Percentiles rank a stretch among this genome's conserved stretches.
Evolutionary conservation across 257 asterid genomes (phyloP).

Genomic region (Primulina huaijiensis): DNA sequence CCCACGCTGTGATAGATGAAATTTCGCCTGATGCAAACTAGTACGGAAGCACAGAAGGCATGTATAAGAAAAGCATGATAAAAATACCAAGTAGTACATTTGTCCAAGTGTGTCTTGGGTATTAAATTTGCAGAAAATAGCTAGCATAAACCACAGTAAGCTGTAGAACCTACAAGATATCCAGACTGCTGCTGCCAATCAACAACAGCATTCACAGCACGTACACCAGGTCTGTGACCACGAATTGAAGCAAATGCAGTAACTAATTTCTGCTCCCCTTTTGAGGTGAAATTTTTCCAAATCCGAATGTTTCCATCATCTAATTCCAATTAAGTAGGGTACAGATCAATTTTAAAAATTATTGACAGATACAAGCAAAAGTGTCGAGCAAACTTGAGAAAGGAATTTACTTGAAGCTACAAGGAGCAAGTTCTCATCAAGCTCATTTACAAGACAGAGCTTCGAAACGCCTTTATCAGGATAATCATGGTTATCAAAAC

Average conservation of each 20-base stretch:
- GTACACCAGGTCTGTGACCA: slow-evolving; percentile 83
- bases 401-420: slow-evolving; percentile 87
- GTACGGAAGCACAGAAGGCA: slow-evolving; percentile 18
- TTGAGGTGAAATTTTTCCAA: slow-evolving; percentile 83
- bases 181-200: slow-evolving; percentile 99
- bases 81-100: slow-evolving; percentile 7
- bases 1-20: slow-evolving; percentile 96
- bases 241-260: slow-evolving; percentile 89
- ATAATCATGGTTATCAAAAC: slow-evolving; percentile 82
- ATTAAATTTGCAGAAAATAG: background rate
- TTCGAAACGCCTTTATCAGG: slow-evolving; percentile 92
- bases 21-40: slow-evolving; percentile 87
- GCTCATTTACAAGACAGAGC: slow-evolving; percentile 88
- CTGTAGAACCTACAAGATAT: slow-evolving; percentile 38
- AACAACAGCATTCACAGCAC: slow-evolving; percentile 86
- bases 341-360: slow-evolving; percentile 18
- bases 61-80: slow-evolving; percentile 1
- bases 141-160: background rate
- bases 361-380: slow-evolving; percentile 10
- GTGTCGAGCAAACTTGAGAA: slow-evolving; percentile 17
- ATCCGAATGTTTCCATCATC: slow-evolving; percentile 92
- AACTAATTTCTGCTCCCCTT: slow-evolving; percentile 75
- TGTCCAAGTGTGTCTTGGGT: background rate
- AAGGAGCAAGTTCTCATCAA: slow-evolving; percentile 90
- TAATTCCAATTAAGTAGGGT: slow-evolving; percentile 28